Base-by-base conservation (phyloP, 768 basidiomycete genomes). In the Cantharellus cinnabarinus region DNA sequence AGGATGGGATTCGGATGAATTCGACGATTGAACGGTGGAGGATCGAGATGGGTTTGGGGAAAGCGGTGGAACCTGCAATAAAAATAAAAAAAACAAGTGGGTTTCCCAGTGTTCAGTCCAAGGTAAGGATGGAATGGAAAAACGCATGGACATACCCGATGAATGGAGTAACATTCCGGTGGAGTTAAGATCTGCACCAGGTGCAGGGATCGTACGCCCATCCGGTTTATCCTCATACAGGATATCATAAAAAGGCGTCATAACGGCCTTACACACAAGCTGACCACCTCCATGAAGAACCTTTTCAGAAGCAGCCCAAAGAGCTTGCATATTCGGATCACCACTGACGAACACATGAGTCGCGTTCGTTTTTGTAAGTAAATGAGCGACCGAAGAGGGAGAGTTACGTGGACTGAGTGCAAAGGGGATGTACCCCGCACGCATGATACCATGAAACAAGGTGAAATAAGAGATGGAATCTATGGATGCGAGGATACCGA, bases 341-440 rank as follows among this genome's bases (percentile, higher is more conserved):
- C 58, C 51, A 38, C 64, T 63, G 29, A 65, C 65, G 52, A 68
- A 62, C 10, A 70, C 29, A 15, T 68, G 66, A 0, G 58, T 63
- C 2, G 63, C 62, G 2, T 62, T 60, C 4, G 63, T 68, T 52
- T 62, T 59, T 15, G 53, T 48, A 5, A 74, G 62, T 3, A 75
- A 65, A 62, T 74, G 70, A 0, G 66, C 67, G 4, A 75, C 63
- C 1, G 71, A 72, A 15, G 61, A 62, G 41, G 64, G 66, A 5
- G 73, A 71, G 62, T 71, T 71, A 3, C 70, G 65, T 2, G 65
- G 62, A 3, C 71, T 70, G 50, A 72, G 65, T 1, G 71, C 70
- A 62, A 74, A 74, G 0, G 66, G 59, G 35, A 57, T 56, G 58
- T 62, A 63, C 20, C 65, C 65, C 7, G 64, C 59, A 44, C 61